Evolutionary conservation across 2,329 filamentous ascomycete genomes (phyloP).

Genomic region (Berkeleyomyces rouxiae): DNA sequence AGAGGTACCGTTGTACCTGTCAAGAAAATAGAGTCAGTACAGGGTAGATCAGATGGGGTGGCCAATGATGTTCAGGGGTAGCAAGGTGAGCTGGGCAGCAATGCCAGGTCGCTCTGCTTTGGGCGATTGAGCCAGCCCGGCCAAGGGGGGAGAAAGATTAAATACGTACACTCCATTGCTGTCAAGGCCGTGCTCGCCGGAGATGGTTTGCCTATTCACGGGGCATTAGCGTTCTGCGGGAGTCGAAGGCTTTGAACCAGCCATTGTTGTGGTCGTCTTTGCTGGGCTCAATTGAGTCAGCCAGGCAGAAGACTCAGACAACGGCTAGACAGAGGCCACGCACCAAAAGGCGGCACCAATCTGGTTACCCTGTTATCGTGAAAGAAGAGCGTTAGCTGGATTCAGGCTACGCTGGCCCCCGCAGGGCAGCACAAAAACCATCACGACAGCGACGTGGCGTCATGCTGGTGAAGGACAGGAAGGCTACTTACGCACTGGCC

Average conservation of each 20-base stretch:
- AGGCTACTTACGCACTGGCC: conserved; percentile 74
- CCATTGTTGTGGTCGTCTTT: background rate
- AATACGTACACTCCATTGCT: conserved; percentile 77
- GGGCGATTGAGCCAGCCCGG: background rate
- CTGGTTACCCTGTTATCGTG: conserved; percentile 74
- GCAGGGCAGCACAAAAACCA: conserved; percentile 10
- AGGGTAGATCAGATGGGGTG: background rate
- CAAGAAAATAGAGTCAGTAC: background rate
- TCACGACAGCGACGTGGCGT: background rate
- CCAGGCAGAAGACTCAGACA: background rate
- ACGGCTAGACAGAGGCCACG: conserved; percentile 20
- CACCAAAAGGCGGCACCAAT: conserved; percentile 99
- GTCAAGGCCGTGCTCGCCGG: conserved; percentile 90
- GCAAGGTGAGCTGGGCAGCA: background rate
- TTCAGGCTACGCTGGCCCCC: background rate
- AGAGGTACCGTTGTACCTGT: conserved; percentile 89
- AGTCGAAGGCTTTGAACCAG: background rate
- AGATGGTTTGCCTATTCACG: conserved; percentile 54
- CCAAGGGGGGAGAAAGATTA: conserved; percentile 6
- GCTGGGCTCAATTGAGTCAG: background rate
- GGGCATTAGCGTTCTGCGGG: conserved; percentile 22
- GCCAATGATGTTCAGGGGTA: conserved; percentile 7
- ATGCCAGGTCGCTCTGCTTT: background rate
- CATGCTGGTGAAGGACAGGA: background rate
- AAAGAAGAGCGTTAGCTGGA: conserved; percentile 23